phyloP scores from a whole-genome alignment of 1,284 basidiomycete species.

The Ceraceosorus guamensis region DNA sequence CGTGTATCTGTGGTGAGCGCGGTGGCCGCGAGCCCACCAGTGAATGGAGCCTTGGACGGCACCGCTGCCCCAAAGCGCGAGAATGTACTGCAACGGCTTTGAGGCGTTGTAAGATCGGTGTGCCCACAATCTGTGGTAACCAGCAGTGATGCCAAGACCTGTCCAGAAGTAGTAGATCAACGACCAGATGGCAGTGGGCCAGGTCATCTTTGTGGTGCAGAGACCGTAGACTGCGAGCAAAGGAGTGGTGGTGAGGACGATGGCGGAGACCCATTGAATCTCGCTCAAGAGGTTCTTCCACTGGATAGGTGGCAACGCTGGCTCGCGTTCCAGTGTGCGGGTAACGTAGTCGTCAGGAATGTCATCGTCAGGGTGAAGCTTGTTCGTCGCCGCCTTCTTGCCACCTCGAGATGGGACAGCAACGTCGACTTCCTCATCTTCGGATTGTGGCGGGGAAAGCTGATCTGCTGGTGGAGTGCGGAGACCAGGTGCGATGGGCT shows the following conservation, averaged over 20 bases:
- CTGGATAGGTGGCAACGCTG: constrained; percentile 37
- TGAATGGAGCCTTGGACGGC: constrained; percentile 46
- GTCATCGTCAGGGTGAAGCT: constrained; percentile 21
- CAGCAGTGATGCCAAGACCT: constrained; percentile 44
- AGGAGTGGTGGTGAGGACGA: constrained; percentile 37
- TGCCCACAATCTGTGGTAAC: constrained; percentile 47
- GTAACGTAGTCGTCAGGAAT: constrained; percentile 43
- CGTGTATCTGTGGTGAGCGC: constrained; percentile 48
- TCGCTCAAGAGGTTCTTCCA: constrained; percentile 41
- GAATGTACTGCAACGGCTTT: constrained; percentile 33
- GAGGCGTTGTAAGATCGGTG: constrained; percentile 43
- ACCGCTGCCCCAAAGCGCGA: constrained; percentile 44
- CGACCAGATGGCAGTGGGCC: constrained; percentile 29
- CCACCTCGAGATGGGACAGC: neutral
- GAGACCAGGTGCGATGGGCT: constrained; percentile 5
- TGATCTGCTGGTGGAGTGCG: constrained; percentile 11
- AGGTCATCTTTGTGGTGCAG: constrained; percentile 30
- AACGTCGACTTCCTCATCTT: constrained; percentile 6
- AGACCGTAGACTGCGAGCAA: constrained; percentile 39
- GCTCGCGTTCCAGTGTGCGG: constrained; percentile 17
- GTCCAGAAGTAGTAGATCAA: constrained; percentile 44
- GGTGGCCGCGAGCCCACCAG: constrained; percentile 48
- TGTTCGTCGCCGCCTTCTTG: neutral
- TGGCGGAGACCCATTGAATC: constrained; percentile 47
- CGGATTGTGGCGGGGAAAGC: constrained; percentile 9